phyloP scores from a whole-genome alignment of 176 grass and related monocot species.

The Eleusine coracana region DNA sequence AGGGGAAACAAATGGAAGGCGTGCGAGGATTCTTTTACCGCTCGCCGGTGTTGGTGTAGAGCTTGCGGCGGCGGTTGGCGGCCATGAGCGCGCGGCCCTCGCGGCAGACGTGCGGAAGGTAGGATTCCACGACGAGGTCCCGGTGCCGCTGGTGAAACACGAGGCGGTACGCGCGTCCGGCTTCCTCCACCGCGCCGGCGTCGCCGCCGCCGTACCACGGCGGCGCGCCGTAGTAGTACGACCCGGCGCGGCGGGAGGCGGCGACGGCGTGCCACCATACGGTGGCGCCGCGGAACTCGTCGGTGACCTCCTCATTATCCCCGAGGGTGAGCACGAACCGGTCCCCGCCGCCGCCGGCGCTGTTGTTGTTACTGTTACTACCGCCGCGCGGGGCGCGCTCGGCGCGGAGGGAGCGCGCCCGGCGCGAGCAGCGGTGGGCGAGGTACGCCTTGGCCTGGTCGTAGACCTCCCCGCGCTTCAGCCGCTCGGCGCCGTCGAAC shows the following conservation, averaged over 20 bases:
- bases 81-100: neutral
- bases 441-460: slow-evolving; percentile 32
- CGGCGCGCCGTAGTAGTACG: neutral
- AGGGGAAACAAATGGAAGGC: too few species aligned
- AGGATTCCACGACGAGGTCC: neutral
- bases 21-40: neutral
- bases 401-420: neutral
- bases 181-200: neutral
- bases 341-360: neutral
- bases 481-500: slow-evolving; percentile 8
- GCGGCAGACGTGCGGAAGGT: neutral
- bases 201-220: neutral
- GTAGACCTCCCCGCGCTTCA: neutral
- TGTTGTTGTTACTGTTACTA: too few species aligned
- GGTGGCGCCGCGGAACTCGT: slow-evolving; percentile 20
- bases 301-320: slow-evolving; percentile 47
- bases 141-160: neutral
- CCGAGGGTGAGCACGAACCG: slow-evolving; percentile 21
- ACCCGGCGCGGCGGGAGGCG: neutral
- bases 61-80: neutral
- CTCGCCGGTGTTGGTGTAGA: neutral
- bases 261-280: slow-evolving; percentile 31
- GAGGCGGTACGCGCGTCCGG: slow-evolving; percentile 3
- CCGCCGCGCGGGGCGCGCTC: neutral
- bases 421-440: neutral